Percentiles rank a stretch among this genome's conserved stretches.
Evolutionary conservation across 768 basidiomycete species (phyloP).

Genomic region (Rhodotorula sphaerocarpa): DNA sequence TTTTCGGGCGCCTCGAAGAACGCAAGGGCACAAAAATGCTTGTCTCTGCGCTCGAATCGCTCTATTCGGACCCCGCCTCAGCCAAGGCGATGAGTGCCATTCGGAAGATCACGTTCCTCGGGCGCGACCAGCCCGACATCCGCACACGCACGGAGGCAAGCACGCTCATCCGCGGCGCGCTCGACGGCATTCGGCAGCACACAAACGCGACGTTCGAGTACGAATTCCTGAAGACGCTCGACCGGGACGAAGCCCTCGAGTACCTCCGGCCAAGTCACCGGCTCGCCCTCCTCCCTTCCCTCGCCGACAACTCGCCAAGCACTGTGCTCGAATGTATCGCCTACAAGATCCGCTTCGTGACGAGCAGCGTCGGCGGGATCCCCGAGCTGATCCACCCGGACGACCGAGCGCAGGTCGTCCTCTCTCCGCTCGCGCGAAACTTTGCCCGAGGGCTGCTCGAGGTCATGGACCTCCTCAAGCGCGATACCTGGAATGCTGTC

Average conservation of each 20-base stretch:
- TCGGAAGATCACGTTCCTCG: slow-evolving; percentile 24
- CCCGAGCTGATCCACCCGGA: slow-evolving; percentile 28
- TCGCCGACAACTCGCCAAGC: slow-evolving; percentile 35
- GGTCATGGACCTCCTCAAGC: neutral
- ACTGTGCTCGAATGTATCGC: slow-evolving; percentile 36
- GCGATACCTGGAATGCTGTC: neutral
- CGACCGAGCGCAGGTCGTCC: slow-evolving; percentile 11
- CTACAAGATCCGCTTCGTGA: slow-evolving; percentile 26
- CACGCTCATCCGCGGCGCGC: slow-evolving; percentile 14
- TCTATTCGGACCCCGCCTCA: neutral
- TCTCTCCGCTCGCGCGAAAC: slow-evolving; percentile 3
- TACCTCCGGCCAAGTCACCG: slow-evolving; percentile 23
- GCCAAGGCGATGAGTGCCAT: neutral
- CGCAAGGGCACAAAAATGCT: slow-evolving; percentile 30
- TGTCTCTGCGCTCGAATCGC: slow-evolving; percentile 17
- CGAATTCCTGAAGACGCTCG: slow-evolving; percentile 15
- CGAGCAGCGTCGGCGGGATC: slow-evolving; percentile 27
- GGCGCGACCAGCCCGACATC: slow-evolving; percentile 30
- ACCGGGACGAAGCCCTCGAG: slow-evolving; percentile 24
- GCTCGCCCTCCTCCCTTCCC: slow-evolving; percentile 33
- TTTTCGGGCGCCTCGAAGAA: slow-evolving; percentile 36
- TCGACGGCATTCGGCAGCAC: slow-evolving; percentile 22
- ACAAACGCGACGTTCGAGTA: slow-evolving; percentile 23
- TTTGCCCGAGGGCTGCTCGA: slow-evolving; percentile 8
- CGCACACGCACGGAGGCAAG: slow-evolving; percentile 17